phyloP scores from a whole-genome alignment of 208 protist genomes.

The Herpetomonas samuelpessoai region DNA sequence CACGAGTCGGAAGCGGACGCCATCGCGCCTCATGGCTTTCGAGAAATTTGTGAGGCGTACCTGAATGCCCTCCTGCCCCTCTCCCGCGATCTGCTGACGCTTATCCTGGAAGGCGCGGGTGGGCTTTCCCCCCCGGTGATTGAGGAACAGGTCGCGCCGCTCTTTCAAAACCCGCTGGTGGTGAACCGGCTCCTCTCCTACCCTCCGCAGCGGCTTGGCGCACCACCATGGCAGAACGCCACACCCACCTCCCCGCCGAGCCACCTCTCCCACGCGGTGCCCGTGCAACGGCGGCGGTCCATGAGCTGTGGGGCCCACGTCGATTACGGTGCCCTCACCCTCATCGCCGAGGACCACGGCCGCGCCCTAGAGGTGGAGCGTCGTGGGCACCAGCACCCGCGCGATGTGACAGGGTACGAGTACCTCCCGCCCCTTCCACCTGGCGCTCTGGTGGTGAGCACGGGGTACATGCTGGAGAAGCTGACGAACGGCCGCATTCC shows the following conservation, averaged over 20 bases:
- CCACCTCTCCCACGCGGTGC: not conserved
- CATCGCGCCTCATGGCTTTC: not conserved
- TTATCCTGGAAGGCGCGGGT: not conserved
- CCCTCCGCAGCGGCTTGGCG: not conserved
- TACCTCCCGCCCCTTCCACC: not conserved
- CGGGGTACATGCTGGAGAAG: not conserved
- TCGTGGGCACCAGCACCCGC: too few relatives aligned
- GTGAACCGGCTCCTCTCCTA: not conserved
- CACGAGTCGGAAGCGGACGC: not conserved
- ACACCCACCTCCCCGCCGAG: not conserved
- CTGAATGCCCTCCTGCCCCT: not conserved
- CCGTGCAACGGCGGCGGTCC: not conserved
- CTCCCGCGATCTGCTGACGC: not conserved
- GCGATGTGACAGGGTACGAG: too few relatives aligned
- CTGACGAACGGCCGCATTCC: not conserved
- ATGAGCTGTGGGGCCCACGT: not conserved
- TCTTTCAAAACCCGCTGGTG: not conserved
- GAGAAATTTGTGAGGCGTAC: not conserved
- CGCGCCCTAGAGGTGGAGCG: not conserved
- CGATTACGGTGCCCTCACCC: not conserved
- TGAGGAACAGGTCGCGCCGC: not conserved
- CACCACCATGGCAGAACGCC: too few relatives aligned
- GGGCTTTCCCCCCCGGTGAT: not conserved
- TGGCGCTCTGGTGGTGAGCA: not conserved
- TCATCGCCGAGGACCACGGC: not conserved